phyloP scores from a whole-genome alignment of 2,329 filamentous ascomycete species.

The Fusarium chlamydosporum region DNA sequence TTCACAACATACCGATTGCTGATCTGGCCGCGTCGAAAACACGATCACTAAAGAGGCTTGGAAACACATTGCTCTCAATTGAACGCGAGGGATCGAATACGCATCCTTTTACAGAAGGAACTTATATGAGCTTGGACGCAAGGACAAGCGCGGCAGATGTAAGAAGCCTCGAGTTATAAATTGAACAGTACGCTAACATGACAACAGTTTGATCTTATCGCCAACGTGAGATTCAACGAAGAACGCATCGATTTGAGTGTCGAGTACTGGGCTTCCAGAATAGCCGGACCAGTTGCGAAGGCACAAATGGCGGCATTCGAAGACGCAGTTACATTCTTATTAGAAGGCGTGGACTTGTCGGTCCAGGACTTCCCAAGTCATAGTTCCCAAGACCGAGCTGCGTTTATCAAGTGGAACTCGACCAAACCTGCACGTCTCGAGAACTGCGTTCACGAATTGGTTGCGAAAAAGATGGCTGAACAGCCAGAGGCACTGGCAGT shows the following conservation, averaged over 20 bases:
- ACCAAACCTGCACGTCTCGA: slow-evolving; percentile 11
- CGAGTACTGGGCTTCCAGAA: slow-evolving; percentile 15
- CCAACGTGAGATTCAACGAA: slow-evolving; percentile 13
- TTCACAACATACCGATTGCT: slow-evolving; percentile 12
- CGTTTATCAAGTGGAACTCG: slow-evolving; percentile 8
- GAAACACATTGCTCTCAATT: slow-evolving; percentile 12
- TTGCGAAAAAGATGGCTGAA: slow-evolving; percentile 13
- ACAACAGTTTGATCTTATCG: slow-evolving; percentile 14
- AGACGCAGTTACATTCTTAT: slow-evolving; percentile 12
- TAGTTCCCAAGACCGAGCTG: slow-evolving; percentile 7
- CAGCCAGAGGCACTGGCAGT: slow-evolving; percentile 13
- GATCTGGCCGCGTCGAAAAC: slow-evolving; percentile 10
- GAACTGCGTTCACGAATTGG: slow-evolving; percentile 6
- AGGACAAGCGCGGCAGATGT: slow-evolving; percentile 17
- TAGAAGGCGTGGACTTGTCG: slow-evolving; percentile 5
- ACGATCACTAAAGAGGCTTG: slow-evolving; percentile 11
- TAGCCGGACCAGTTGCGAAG: slow-evolving; percentile 10
- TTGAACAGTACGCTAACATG: slow-evolving; percentile 11
- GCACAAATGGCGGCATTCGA: slow-evolving; percentile 16
- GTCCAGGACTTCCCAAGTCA: slow-evolving; percentile 9
- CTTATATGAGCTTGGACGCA: slow-evolving; percentile 12
- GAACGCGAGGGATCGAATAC: slow-evolving; percentile 11
- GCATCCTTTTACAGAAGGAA: slow-evolving; percentile 12
- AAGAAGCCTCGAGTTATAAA: background rate
- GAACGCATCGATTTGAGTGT: slow-evolving; percentile 14